Evolutionary conservation across 2,329 filamentous ascomycete species (phyloP), one percentile per base, ranked within the genome.

Genomic region (Pseudocercospora crystallina): DNA sequence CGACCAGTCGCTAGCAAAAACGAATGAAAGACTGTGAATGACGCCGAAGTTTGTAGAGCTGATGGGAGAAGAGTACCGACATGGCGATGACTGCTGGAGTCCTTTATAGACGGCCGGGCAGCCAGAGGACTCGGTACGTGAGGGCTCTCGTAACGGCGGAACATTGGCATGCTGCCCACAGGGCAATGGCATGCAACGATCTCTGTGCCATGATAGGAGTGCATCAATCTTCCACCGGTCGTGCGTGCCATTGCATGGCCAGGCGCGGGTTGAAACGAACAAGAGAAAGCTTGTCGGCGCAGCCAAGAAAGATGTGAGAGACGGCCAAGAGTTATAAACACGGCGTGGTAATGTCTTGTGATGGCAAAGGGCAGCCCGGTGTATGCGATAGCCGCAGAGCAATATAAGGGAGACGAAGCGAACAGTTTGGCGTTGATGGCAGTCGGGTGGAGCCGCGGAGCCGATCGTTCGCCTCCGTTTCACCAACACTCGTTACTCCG

Each of bases 1-100:
- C 51, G 51, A 51, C 47, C 51, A 54, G 47, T 54, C 51, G 51
- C 47, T 51, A 45, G 36, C 12, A 33, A 48, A 43, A 35, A 26
- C 15, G 34, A 43, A 39, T 14, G 39, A 40, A 45, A 34, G 13
- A 2, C 8, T 47, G 29, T 29, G 47, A 47, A 50, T 5, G 48
- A 51, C 14, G 30, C 34, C 41, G 36, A 26, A 20, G 13, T 42
- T 33, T 20, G 32, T 30, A 29, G 35, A 15, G 38, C 32, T 43
- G 50, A 32, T 36, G 37, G 33, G 33, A n/a, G 17, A 14, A 31
- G 7, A n/a, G n/a, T 29, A 13, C 34, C 38, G n/a, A n/a, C n/a
- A n/a, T n/a, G n/a, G n/a, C n/a, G n/a, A n/a, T 35, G 10, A 35
- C 31, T n/a, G 32, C 15, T 29, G 20, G 34, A 43, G 7, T 37